These are phyloP conservation scores for Boletus rubropictus DNA, from an alignment of 768 basidiomycete species.

Conservation along the genomic window DNA sequence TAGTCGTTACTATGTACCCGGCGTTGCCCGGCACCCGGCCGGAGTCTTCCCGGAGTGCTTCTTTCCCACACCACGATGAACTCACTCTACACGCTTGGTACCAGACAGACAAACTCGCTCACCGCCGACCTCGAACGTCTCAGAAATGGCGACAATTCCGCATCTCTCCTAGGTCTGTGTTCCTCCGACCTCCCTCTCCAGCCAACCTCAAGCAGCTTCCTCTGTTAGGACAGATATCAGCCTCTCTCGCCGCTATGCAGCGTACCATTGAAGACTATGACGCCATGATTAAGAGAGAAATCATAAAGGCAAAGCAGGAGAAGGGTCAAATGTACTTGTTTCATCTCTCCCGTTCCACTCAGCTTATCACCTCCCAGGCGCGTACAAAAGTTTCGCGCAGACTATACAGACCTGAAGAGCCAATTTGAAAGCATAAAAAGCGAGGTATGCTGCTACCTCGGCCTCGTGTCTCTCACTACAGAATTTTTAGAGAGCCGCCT, in stretches of 20 bases:
- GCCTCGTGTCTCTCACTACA: background rate
- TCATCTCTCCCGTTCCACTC: background rate
- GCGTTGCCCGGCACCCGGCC: conserved; percentile 11
- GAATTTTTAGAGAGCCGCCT: conserved; percentile 46
- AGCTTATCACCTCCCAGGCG: conserved; percentile 48
- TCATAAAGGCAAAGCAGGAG: conserved; percentile 93
- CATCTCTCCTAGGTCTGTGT: conserved; percentile 75
- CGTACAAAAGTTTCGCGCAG: conserved; percentile 84
- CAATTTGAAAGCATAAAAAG: conserved; percentile 79
- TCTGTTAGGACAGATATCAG: conserved; percentile 87
- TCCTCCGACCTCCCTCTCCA: background rate
- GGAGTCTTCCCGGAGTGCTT: conserved; percentile 5
- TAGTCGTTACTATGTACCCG: background rate
- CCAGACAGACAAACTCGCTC: conserved; percentile 85
- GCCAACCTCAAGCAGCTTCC: conserved; percentile 11
- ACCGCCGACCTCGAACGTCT: conserved; percentile 82
- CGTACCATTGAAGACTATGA: conserved; percentile 97
- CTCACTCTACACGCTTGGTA: conserved; percentile 88
- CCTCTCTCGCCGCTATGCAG: conserved; percentile 92
- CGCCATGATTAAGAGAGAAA: conserved; percentile 92
- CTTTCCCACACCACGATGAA: conserved; percentile 57
- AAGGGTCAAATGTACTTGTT: conserved; percentile 79
- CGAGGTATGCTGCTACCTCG: conserved; percentile 32
- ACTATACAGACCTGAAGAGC: conserved; percentile 74
- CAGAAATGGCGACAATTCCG: conserved; percentile 72